These are phyloP conservation scores for Populus ilicifolia DNA, from an alignment of 345 rosid genomes.

Conservation along the genomic window DNA sequence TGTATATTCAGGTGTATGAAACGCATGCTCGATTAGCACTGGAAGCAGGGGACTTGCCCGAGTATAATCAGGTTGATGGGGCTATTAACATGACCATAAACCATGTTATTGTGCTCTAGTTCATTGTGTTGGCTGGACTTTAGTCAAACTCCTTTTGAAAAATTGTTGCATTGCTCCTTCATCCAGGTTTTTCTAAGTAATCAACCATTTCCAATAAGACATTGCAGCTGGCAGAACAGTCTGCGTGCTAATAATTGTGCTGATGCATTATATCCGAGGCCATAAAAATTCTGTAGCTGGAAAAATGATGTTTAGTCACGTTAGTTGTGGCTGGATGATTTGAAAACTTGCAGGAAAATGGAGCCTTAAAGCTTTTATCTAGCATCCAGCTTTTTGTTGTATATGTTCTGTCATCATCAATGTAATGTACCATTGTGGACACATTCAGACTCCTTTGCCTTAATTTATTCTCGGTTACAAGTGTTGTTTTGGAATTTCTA, in stretches of 20 bases:
- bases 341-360: not conserved
- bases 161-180: not conserved
- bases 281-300: not conserved
- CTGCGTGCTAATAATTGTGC: not conserved
- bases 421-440: not conserved
- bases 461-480: not conserved
- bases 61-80: conserved; percentile 86
- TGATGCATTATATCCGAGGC: not conserved
- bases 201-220: not conserved
- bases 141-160: not conserved
- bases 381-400: not conserved
- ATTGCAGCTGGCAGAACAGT: not conserved
- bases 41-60: conserved; percentile 87
- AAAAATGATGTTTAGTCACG: not conserved
- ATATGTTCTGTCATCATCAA: not conserved
- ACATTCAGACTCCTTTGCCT: not conserved
- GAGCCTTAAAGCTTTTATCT: not conserved
- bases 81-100: not conserved
- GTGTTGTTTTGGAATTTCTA: not conserved
- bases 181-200: not conserved
- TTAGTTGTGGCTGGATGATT: not conserved
- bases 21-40: conserved; percentile 95
- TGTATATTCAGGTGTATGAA: conserved; percentile 78
- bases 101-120: not conserved
- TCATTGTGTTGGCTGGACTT: not conserved